These are phyloP conservation scores for Choanephora cucurbitarum DNA, from an alignment of 371 early-diverging fungal species.

Conservation along the genomic window DNA sequence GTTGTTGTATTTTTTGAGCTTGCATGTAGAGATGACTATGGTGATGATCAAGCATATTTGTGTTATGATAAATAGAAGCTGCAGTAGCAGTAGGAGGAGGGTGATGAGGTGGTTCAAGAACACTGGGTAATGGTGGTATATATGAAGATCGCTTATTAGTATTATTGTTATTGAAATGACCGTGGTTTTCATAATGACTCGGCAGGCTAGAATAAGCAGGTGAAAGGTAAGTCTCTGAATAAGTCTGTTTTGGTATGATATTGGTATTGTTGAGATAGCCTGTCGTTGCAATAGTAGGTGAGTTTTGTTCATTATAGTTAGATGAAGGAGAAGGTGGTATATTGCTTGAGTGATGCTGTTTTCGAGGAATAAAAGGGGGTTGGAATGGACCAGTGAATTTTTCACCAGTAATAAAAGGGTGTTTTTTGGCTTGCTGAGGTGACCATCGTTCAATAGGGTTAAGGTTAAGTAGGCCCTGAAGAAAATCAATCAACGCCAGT, in stretches of 20 bases:
- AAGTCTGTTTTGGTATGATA: constrained; percentile 12
- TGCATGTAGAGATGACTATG: not conserved
- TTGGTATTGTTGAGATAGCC: constrained; percentile 3
- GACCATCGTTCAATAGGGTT: constrained; percentile 96
- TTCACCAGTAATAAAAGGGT: constrained; percentile 95
- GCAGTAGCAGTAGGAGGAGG: no score
- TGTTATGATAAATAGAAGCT: not conserved
- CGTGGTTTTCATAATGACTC: constrained; percentile 22
- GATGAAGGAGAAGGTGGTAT: not conserved
- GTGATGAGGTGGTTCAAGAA: constrained; percentile 34
- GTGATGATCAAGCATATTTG: not conserved
- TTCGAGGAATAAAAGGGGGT: constrained; percentile 43
- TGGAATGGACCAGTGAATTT: constrained; percentile 54
- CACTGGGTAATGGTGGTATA: constrained; percentile 35
- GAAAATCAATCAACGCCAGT: constrained; percentile 84
- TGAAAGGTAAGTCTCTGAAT: constrained; percentile 20
- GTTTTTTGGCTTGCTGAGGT: constrained; percentile 91
- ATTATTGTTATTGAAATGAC: not conserved
- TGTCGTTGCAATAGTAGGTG: not conserved
- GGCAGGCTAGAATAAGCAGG: constrained; percentile 41
- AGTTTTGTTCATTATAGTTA: constrained; percentile 16
- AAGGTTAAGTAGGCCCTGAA: constrained; percentile 82
- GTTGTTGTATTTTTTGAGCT: constrained; percentile 2
- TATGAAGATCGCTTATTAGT: constrained; percentile 20
- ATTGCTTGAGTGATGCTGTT: constrained; percentile 17